phyloP scores from a whole-genome alignment of 2,329 filamentous ascomycete species.

The Fusarium algeriense region DNA sequence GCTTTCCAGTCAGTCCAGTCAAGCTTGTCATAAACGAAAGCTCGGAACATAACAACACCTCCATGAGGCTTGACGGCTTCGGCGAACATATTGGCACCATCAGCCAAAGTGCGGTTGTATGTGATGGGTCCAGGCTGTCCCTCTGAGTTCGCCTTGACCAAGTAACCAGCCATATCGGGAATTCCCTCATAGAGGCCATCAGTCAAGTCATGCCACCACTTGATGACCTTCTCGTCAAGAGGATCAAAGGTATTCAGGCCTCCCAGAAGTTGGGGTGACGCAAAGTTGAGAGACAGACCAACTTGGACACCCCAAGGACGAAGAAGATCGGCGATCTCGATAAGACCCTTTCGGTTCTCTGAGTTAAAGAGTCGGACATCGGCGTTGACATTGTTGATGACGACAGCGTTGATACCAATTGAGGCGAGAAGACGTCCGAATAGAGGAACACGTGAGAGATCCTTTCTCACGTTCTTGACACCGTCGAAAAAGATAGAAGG shows the following conservation, averaged over 20 bases:
- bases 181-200: slow-evolving; percentile 69
- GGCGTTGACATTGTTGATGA: slow-evolving; percentile 81
- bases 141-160: slow-evolving; percentile 79
- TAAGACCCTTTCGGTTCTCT: slow-evolving; percentile 70
- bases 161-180: slow-evolving; percentile 76
- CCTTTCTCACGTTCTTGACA: slow-evolving; percentile 64
- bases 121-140: slow-evolving; percentile 77
- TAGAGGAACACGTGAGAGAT: slow-evolving; percentile 69
- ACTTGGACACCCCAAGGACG: slow-evolving; percentile 75
- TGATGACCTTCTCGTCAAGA: slow-evolving; percentile 68
- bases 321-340: slow-evolving; percentile 72
- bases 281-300: slow-evolving; percentile 76
- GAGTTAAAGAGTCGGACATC: slow-evolving; percentile 67
- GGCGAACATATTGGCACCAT: slow-evolving; percentile 65
- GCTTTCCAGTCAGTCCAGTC: slow-evolving; percentile 66
- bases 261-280: slow-evolving; percentile 69
- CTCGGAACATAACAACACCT: slow-evolving; percentile 76
- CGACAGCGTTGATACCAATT: slow-evolving; percentile 72
- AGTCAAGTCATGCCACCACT: slow-evolving; percentile 73
- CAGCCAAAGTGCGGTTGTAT: slow-evolving; percentile 75
- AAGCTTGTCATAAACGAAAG: slow-evolving; percentile 74
- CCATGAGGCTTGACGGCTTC: slow-evolving; percentile 67
- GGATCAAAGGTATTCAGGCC: slow-evolving; percentile 74
- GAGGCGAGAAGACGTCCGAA: slow-evolving; percentile 77
- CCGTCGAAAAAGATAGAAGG: slow-evolving; percentile 74